phyloP scores from a whole-genome alignment of 1,284 basidiomycete species.

The Phylloporus sp. region DNA sequence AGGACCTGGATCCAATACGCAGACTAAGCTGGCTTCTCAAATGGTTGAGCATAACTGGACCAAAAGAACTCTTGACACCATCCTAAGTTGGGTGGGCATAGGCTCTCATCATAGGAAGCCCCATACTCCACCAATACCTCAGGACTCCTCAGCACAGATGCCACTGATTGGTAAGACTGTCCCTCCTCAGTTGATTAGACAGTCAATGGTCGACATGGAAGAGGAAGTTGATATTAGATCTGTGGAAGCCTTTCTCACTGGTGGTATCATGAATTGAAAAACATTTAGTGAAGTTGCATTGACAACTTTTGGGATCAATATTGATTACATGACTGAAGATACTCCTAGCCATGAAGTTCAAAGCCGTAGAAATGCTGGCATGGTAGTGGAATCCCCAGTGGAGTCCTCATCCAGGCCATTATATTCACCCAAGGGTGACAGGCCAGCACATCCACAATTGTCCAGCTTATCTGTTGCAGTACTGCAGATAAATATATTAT shows the following conservation, averaged over 20 bases:
- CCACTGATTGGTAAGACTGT: not conserved
- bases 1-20: not conserved
- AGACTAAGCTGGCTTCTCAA: not conserved
- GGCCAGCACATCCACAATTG: not conserved
- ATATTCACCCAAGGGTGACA: not conserved
- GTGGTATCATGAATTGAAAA: slow-evolving; percentile 6
- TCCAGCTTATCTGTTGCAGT: not conserved
- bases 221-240: slow-evolving; percentile 14
- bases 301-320: not conserved
- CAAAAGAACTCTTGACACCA: not conserved
- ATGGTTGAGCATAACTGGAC: not conserved
- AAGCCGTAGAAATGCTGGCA: not conserved
- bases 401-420: not conserved
- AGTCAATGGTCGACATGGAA: not conserved
- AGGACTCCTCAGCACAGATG: not conserved
- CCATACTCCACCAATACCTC: slow-evolving; percentile 6
- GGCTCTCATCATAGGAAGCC: slow-evolving; percentile 19
- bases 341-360: not conserved
- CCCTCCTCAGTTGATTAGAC: not conserved
- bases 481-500: slow-evolving; percentile 10
- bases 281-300: slow-evolving; percentile 10
- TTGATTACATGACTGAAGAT: not conserved
- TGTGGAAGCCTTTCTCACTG: slow-evolving; percentile 10
- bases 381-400: not conserved
- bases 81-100: not conserved